Base-by-base conservation (phyloP, 192 early-diverging fungal species). In the Coemansia sp. region DNA sequence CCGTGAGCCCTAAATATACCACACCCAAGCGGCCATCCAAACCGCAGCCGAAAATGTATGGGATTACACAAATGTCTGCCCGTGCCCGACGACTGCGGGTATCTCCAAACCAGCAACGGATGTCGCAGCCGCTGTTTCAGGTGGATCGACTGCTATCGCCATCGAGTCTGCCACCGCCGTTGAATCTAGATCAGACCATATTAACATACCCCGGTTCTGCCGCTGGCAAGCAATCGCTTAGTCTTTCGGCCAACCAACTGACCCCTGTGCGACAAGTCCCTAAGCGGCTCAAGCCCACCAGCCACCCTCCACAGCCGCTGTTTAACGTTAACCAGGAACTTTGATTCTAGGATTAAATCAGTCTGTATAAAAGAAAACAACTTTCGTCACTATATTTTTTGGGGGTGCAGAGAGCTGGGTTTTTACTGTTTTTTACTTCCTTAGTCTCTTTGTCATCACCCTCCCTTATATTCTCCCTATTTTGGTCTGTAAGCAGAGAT, bases 41-140 rank as follows among this genome's bases (percentile, higher is more conserved):
- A 13, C 11, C 15, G 36, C 1, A 2, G n/a, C 43, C 23, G 18
- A 39, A 41, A n/a, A 31, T 66, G 64, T 51, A 59, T 20, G 30
- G 28, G 37, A 39, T 69, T 14, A 58, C 55, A 23, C 50, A 49
- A 3, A 56, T 69, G 42, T 57, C 60, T 6, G 58, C 60, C 20
- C 50, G 43, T 21, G 60, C 59, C 10, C 59, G 54, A 12, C 42
- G 55, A n/a, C 43, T 69, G 28, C 53, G 36, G 9, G 59, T 53
- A 14, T 62, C 67, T 40, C 59, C 67, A 6, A 57, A 12, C 11
- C 36, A 59, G 30, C 43, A 26, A 30, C 54, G 49, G 13, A 28
- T 15, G 15, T 10, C 23, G 3, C 15, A 38, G 20, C 20, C 47
- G 10, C 50, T 48, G 46, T 48, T 48, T 48, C 46, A 48, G 26